Evolutionary conservation across 805 yeast species (phyloP), one percentile per base, ranked within the genome.

Genomic region (Groenewaldozyma salmanticensis): DNA sequence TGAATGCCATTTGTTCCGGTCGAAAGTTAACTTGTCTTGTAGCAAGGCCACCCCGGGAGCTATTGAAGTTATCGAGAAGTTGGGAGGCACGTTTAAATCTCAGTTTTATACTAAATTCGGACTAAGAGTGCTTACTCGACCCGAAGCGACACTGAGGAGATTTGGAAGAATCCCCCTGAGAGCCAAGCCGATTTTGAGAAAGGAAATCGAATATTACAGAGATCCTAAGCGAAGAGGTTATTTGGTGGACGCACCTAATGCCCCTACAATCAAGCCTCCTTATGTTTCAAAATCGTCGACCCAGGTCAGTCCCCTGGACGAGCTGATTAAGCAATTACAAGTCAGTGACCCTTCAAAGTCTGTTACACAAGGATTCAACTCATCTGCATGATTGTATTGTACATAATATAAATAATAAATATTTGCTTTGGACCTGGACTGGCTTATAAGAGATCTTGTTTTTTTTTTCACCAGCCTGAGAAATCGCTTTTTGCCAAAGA

Each of bases 181-280:
- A 39, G 87, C 96, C 1, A 76, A 87, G 61, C 98, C 98, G 11
- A 81, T 80, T 5, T 77, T 75, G 52, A 76, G 83, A 63, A 81
- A 84, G 62, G 86, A 81, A 55, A 78, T 90, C 42, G 76, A 75
- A 43, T 85, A 70, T 61, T 90, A 92, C 65, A 75, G 86, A 37
- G 72, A 77, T 57, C 71, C 72, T 2, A 77, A 68, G 29, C 77
- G 76, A 55, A 73, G 86, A 50, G 98, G 98, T 5, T 90, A 85
- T 57, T 63, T 51, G 47, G 53, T 51, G 15, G 53, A 42, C 13
- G 47, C 50, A 2, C 44, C 47, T 9, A 42, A 43, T 20, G 49
- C 48, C 2, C 53, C 53, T 19, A 36, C 39, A 1, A 40, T 48
- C 44, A 50, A 50, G 45, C 39, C 42, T 6, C 36, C 40, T 33